Conservation (phyloP, 2,329 filamentous ascomycete genomes). For the Venturia asperata region DNA sequence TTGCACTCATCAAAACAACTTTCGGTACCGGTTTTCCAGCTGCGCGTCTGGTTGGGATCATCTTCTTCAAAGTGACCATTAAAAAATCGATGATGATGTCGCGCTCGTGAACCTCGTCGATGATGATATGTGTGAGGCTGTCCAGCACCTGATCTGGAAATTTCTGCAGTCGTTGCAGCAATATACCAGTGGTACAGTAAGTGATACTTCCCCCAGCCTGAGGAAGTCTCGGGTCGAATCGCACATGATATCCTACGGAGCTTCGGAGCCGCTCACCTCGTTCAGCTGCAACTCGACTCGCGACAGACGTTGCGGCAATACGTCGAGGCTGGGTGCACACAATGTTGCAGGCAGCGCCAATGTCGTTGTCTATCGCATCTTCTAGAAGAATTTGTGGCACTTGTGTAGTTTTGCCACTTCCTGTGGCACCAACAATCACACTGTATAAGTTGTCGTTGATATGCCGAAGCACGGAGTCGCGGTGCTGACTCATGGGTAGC, state of each 20-base stretch:
- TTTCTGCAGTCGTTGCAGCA: constrained; percentile 40
- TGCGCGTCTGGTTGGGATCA: constrained; percentile 30
- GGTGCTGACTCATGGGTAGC: constrained; percentile 38
- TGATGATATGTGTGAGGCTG: constrained; percentile 41
- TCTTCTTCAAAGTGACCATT: constrained; percentile 40
- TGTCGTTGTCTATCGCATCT: constrained; percentile 34
- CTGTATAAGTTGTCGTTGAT: constrained; percentile 38
- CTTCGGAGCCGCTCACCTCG: constrained; percentile 36
- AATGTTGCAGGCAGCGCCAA: constrained; percentile 41
- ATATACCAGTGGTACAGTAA: constrained; percentile 45
- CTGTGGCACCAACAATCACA: constrained; percentile 43
- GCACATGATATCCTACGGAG: constrained; percentile 27
- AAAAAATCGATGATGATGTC: constrained; percentile 41
- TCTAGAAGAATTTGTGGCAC: constrained; percentile 48
- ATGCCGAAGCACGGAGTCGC: constrained; percentile 32
- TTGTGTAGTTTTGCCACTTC: constrained; percentile 45
- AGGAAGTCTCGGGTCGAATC: constrained; percentile 26
- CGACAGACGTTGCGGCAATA: constrained; percentile 43
- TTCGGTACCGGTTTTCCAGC: constrained; percentile 35
- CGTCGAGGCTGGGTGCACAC: constrained; percentile 46
- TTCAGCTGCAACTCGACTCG: constrained; percentile 42
- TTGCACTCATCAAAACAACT: constrained; percentile 45
- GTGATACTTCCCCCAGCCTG: constrained; percentile 43
- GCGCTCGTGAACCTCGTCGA: constrained; percentile 48
- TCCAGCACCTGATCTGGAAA: constrained; percentile 35